Conservation (phyloP, 2,329 filamentous ascomycete species). For the Pseudocercospora eumusae region DNA sequence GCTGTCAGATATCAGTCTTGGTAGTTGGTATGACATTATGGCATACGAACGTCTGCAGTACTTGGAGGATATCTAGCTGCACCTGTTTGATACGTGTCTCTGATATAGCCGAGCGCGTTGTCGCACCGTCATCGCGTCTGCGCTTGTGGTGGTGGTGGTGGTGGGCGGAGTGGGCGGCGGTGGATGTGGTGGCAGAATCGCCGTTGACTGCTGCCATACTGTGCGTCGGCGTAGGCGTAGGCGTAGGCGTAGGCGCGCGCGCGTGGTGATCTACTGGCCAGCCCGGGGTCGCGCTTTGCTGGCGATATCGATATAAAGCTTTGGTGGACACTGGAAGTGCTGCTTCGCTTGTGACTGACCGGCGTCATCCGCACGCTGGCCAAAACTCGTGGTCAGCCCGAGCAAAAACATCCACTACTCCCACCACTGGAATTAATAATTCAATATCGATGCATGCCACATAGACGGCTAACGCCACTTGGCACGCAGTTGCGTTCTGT, state of each 20-base stretch:
- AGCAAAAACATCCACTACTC: neutral
- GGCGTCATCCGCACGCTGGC: neutral
- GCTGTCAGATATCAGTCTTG: constrained; percentile 27
- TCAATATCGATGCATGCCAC: constrained; percentile 38
- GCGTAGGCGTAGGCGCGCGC: no score
- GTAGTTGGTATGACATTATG: neutral
- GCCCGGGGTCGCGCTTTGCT: no score
- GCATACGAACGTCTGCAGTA: constrained; percentile 46
- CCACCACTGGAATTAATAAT: neutral
- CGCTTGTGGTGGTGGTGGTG: constrained; percentile 42
- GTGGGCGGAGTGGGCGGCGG: constrained; percentile 14
- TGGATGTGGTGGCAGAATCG: constrained; percentile 12
- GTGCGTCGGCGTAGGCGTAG: neutral
- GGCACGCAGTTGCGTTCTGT: constrained; percentile 38
- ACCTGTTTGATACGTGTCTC: constrained; percentile 33
- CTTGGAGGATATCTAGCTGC: constrained; percentile 46
- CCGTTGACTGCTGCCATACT: constrained; percentile 28
- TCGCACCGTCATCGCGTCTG: constrained; percentile 46
- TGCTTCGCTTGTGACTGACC: no score
- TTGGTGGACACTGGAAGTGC: no score
- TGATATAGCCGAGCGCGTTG: constrained; percentile 32
- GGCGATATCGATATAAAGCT: no score
- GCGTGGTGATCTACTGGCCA: no score
- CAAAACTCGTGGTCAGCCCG: neutral
- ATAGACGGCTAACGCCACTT: constrained; percentile 39